Percentiles rank a stretch among this genome's conserved stretches.
These are phyloP conservation scores for Neonectria magnoliae DNA, from an alignment of 2,329 filamentous ascomycete genomes.

Conservation along the genomic window DNA sequence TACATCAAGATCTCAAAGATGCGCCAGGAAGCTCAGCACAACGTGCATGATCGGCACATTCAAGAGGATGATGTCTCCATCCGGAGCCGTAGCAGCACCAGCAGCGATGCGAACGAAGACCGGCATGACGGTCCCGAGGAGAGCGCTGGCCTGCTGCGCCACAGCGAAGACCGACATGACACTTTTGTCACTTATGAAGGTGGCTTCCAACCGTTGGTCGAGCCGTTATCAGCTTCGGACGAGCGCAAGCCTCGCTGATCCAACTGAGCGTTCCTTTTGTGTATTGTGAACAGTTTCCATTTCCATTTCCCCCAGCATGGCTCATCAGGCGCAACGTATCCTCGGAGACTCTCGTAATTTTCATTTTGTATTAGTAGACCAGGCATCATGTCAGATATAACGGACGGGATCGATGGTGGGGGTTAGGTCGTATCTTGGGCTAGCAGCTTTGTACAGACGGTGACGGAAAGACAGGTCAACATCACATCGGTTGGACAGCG, in stretches of 20 bases:
- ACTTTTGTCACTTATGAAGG: constrained; percentile 53
- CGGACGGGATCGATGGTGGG: constrained; percentile 21
- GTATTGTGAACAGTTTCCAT: constrained; percentile 25
- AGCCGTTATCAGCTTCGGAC: constrained; percentile 28
- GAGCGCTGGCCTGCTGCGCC: constrained; percentile 55
- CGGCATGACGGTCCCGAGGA: constrained; percentile 56
- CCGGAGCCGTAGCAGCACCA: constrained; percentile 51
- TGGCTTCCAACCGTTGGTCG: constrained; percentile 51
- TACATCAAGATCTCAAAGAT: constrained; percentile 94
- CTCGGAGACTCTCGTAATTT: constrained; percentile 12
- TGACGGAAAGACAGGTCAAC: not conserved
- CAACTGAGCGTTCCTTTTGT: constrained; percentile 26
- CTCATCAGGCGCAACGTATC: constrained; percentile 10
- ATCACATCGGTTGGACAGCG: constrained; percentile 4
- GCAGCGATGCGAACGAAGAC: constrained; percentile 55
- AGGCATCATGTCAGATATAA: constrained; percentile 15
- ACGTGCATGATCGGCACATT: constrained; percentile 57
- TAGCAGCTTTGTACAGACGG: not conserved
- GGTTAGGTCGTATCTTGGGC: not conserved
- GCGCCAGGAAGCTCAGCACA: constrained; percentile 75
- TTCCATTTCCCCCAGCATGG: constrained; percentile 30
- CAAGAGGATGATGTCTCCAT: constrained; percentile 44
- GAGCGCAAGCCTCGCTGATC: constrained; percentile 28
- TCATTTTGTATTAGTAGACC: constrained; percentile 31
- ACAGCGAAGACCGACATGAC: constrained; percentile 49